Base-by-base conservation (phyloP, 257 asterid genomes). In the Phtheirospermum japonicum region DNA sequence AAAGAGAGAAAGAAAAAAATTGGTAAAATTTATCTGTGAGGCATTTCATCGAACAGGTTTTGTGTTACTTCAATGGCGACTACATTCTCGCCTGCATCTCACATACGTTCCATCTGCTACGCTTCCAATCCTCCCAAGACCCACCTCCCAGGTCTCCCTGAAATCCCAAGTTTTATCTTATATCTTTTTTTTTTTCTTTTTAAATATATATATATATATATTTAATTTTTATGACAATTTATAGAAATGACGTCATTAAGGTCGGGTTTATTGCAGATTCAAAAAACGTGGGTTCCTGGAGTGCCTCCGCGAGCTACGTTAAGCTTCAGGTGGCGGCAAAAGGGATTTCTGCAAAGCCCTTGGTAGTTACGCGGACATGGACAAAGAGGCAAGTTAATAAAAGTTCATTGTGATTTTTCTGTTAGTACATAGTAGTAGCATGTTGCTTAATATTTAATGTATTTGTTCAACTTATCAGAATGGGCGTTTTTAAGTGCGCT, bases 301-400 rank as follows among this genome's bases (percentile, higher is more conserved):
- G 82, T n/a, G 85, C 97, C 17, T 83, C 88, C 48, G 80, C 86
- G 40, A 85, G 56, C 76, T 86, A 82, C 76, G 86, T 68, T 52
- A 82, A 82, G 73, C 76, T 86, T 57, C 82, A 71, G 67, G 75
- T 64, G 49, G 72, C 76, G 63, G 73, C 77, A 45, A 69, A 64
- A 68, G 72, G 79, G 62, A 31, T 76, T 74, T 77, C 76, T 39
- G 69, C 43, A 66, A 85, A 78, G 43, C 78, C 73, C 13, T 60
- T 54, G 7, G 73, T 74, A 62, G 71, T 57, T 39, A 76, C 36
- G 66, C 76, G 70, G 55, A 34, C 75, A 28, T 60, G 63, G 75
- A 67, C 55, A 49, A 79, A 73, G 64, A 81, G 94, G 95, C 69
- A 68, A 79, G 82, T 73, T 26, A 2, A 14, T 6, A 36, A 36